phyloP scores from a whole-genome alignment of 805 yeast genomes.

The Wickerhamiella musiphila region DNA sequence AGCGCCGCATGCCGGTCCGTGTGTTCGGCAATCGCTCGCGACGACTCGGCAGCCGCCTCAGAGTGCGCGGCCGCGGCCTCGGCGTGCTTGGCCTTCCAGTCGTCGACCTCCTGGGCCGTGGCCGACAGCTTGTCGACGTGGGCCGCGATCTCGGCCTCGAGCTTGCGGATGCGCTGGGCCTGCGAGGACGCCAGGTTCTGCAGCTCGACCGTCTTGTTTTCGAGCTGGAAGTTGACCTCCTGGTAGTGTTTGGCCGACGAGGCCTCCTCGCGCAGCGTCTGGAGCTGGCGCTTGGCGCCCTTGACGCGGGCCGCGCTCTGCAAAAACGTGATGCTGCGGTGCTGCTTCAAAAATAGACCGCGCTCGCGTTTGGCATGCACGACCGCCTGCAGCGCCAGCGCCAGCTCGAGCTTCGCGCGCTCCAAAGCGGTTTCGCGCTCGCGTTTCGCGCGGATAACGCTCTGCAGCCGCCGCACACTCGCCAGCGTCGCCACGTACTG shows the following conservation, averaged over 20 bases:
- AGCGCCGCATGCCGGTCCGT: constrained; percentile 1
- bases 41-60: not conserved
- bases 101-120: constrained; percentile 4
- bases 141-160: constrained; percentile 1
- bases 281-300: constrained; percentile 49
- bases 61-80: constrained; percentile 1
- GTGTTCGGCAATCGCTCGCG: constrained; percentile 1
- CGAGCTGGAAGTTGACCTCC: constrained; percentile 84
- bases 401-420: constrained; percentile 42
- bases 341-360: constrained; percentile 28
- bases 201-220: constrained; percentile 92
- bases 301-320: constrained; percentile 69
- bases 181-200: constrained; percentile 70
- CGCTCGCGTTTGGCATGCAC: constrained; percentile 58
- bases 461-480: constrained; percentile 42
- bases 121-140: constrained; percentile 6
- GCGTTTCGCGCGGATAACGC: constrained; percentile 31
- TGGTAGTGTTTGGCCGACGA: constrained; percentile 77
- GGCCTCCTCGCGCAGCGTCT: constrained; percentile 62
- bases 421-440: constrained; percentile 36
- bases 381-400: constrained; percentile 51
- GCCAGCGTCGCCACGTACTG: constrained; percentile 33
- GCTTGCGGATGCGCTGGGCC: constrained; percentile 61
- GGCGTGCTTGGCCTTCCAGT: not conserved
- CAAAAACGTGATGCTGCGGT: constrained; percentile 44